Base-by-base conservation (phyloP, 257 asterid species). In the Solanum sejunctum region DNA sequence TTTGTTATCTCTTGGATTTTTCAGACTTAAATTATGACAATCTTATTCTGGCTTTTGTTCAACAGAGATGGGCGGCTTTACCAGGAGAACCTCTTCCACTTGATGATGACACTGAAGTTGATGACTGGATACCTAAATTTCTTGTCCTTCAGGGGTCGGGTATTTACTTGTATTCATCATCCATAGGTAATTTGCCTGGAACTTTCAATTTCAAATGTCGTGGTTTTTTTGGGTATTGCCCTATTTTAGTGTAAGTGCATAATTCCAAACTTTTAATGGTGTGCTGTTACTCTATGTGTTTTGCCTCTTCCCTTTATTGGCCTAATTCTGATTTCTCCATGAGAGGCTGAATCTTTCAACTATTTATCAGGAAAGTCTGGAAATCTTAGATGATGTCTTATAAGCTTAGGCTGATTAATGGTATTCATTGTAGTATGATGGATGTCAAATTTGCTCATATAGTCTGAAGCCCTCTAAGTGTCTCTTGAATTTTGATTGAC, bases 121-220 rank as follows among this genome's bases (percentile, higher is more conserved):
- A 95, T 83, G 99, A 95, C 87, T 94, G 99, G 99, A 90, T 94
- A 88, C 99, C 97, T 70, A 97, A 97, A 85, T 95, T 95, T 87
- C 88, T 95, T 79, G 97, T 95, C 82, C 98, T 95, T 85, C 99
- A 94, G 20, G 98, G 97, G 80, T 89, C 93, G 8, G 92, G 93
- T 85, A 86, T 95, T 83, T 95, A 84, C 71, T 84, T 96, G 85
- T 96, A 93, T 83, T 86, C 89, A 93, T 85, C 80, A 12, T 90
- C 98, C 73, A 92, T 95, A 10, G 98, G 99, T 95, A 91, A 78
- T 80, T 23, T 67, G 58, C 84, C 78, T 67, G 36, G 32, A 51
- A 26, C 87, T 67, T 84, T 17, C 69, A 15, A 54, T 82, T 63
- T 23, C 57, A 45, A 16, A 16, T 43, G 57, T 60, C 61, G 2